Evolutionary conservation across 1,284 basidiomycete genomes (phyloP), one percentile per base, ranked within the genome.

Genomic region (Phellopilus nigrolimitatus): DNA sequence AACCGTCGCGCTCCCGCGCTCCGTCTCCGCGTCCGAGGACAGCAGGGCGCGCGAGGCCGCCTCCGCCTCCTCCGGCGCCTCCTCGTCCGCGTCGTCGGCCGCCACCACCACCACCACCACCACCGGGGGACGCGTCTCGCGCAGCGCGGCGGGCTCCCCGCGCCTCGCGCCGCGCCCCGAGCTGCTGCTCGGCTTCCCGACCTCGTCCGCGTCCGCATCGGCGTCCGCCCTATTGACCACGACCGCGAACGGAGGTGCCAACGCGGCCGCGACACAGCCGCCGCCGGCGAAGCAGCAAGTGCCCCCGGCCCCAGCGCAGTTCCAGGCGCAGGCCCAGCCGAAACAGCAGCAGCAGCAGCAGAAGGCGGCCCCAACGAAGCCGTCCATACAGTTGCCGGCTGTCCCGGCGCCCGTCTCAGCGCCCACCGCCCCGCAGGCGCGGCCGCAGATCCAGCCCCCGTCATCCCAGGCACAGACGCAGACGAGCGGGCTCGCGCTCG

Each of bases 71-170:
- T n/a, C 6, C 5, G 36, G 7, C 21, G 15, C 36, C 13, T 43
- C 41, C 25, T 43, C 41, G 9, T 7, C 41, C 15, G 15, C 41
- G 4, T 6, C 41, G 6, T 21, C 41, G 6, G 6, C 17, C 19
- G n/a, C n/a, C n/a, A n/a, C n/a, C n/a, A n/a, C n/a, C n/a, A n/a
- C n/a, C n/a, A n/a, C n/a, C n/a, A n/a, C n/a, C n/a, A n/a, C n/a
- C n/a, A n/a, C n/a, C n/a, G n/a, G n/a, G n/a, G n/a, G n/a, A n/a
- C n/a, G n/a, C n/a, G n/a, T n/a, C n/a, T n/a, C n/a, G n/a, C n/a
- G n/a, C n/a, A 53, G 51, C 22, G 51, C 38, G 38, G n/a, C 51
- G 25, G 46, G 22, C 13, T 53, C 51, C n/a, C 51, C 51, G 5
- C 36, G 19, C 27, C 15, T 27, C 10, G 22, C 28, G 5, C 15